Evolutionary conservation across 441 rosid genomes (phyloP).

Genomic region (Bruguiera hainesii): DNA sequence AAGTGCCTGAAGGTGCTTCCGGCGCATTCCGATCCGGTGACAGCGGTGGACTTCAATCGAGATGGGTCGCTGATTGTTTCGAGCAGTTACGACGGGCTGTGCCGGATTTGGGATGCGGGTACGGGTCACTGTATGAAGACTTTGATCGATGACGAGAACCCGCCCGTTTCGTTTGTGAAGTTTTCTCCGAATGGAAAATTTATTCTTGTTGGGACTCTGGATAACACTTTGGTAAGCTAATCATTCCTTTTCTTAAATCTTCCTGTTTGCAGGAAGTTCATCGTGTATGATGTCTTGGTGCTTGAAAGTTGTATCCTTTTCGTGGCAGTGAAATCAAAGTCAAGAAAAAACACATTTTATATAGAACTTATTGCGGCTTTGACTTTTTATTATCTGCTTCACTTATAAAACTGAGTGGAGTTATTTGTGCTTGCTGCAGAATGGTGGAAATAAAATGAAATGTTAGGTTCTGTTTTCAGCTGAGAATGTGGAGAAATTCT

Average conservation of each 20-base stretch:
- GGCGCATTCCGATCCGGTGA: slow-evolving; percentile 84
- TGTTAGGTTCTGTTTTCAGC: not conserved
- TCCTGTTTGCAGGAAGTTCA: not conserved
- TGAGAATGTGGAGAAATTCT: not conserved
- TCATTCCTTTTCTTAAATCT: not conserved
- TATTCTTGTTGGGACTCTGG: slow-evolving; percentile 83
- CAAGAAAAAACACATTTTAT: no score
- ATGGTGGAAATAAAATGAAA: not conserved
- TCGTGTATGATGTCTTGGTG: not conserved
- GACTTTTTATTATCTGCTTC: not conserved
- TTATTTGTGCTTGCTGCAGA: not conserved
- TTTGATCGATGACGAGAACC: slow-evolving; percentile 84
- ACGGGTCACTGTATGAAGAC: slow-evolving; percentile 90
- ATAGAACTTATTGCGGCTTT: no score
- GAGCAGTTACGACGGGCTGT: slow-evolving; percentile 88
- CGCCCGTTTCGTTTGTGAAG: slow-evolving; percentile 80
- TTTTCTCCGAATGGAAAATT: slow-evolving; percentile 94
- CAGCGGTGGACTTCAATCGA: slow-evolving; percentile 77
- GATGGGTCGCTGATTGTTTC: slow-evolving; percentile 82
- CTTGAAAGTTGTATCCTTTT: no score
- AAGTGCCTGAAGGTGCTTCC: slow-evolving; percentile 89
- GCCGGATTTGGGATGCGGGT: slow-evolving; percentile 85
- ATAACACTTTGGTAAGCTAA: slow-evolving; percentile 63
- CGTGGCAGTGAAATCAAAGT: no score
- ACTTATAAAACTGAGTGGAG: not conserved